Evolutionary conservation across 163 green algal species (phyloP), one percentile per base, ranked within the genome.

Genomic region (Scenedesmus sp.): DNA sequence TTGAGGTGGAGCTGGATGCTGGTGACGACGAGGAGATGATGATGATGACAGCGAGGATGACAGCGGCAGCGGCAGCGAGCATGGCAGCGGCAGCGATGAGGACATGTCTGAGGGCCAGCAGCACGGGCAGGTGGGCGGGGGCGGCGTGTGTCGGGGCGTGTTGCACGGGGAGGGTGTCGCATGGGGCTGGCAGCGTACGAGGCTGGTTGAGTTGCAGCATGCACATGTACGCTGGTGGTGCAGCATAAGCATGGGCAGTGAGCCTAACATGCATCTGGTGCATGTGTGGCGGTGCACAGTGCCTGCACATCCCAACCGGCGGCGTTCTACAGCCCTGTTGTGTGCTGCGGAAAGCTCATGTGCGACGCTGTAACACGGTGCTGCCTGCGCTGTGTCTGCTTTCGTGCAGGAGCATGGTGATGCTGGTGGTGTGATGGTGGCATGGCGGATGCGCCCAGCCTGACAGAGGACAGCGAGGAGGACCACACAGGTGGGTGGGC

Each of bases 31-130:
- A 89, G 5, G 61, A 91, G 80, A 92, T n/a, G 73, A 91, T 43
- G 86, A 88, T 37, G 89, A 90, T 12, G 87, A 91, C 46, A 35
- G 35, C 94, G 85, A n/a, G n/a, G 76, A 85, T 49, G 91, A 95
- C 42, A 46, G 89, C 7, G 93, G 83, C 40, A 46, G 40, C 43
- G 53, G 79, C 79, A 91, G 78, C 44, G 90, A 92, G 15, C 83
- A 95, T 78, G 93, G 85, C 18, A 82, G 89, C 22, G 56, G 76
- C 33, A 90, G 40, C 0, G 44, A 81, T 46, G 89, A 90, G 30
- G 89, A 91, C 72, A 90, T 90, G 85, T 82, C 90, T n/a, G 89
- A 88, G 24, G 84, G 79, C 72, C 86, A 82, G 18, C 89, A 87
- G 16, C 88, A 87, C 5, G 81, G 87, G 0, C 70, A 90, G 6